These are phyloP conservation scores for Umbellularia californica DNA, from an alignment of 164 flowering plant species.

Conservation along the genomic window DNA sequence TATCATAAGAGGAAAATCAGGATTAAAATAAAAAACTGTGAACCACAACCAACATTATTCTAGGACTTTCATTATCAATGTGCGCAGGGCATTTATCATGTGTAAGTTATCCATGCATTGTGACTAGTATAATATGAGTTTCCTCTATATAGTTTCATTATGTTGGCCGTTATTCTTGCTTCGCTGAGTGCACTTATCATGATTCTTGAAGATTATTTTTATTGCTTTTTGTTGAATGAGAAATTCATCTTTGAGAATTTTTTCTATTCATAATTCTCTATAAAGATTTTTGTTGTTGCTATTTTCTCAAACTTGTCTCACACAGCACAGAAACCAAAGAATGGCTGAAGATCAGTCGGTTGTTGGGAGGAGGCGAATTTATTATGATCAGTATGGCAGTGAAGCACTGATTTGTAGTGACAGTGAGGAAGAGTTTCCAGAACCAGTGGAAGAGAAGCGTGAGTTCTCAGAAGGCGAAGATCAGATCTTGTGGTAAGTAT, in stretches of 20 bases:
- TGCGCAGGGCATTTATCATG: no score
- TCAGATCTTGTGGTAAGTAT: constrained; percentile 65
- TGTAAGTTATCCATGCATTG: no score
- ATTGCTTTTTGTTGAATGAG: neutral
- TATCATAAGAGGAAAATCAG: no score
- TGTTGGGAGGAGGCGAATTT: constrained; percentile 88
- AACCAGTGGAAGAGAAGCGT: constrained; percentile 74
- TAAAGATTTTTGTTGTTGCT: constrained; percentile 18
- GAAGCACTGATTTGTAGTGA: constrained; percentile 96
- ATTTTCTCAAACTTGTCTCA: constrained; percentile 26
- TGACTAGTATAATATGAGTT: neutral
- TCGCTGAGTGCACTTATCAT: neutral
- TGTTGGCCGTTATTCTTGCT: neutral
- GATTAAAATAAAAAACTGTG: no score
- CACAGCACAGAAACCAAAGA: constrained; percentile 86
- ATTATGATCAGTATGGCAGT: constrained; percentile 85
- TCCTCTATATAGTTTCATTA: neutral
- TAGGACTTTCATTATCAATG: no score
- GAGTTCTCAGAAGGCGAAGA: constrained; percentile 86
- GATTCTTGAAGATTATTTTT: neutral
- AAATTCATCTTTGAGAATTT: neutral
- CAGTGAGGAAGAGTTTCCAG: constrained; percentile 82
- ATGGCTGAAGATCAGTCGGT: constrained; percentile 98
- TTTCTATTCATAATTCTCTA: constrained; percentile 1
- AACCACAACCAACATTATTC: no score